Evolutionary conservation across 1,284 basidiomycete genomes (phyloP), one percentile per base, ranked within the genome.

Genomic region (Puccinia polysora): DNA sequence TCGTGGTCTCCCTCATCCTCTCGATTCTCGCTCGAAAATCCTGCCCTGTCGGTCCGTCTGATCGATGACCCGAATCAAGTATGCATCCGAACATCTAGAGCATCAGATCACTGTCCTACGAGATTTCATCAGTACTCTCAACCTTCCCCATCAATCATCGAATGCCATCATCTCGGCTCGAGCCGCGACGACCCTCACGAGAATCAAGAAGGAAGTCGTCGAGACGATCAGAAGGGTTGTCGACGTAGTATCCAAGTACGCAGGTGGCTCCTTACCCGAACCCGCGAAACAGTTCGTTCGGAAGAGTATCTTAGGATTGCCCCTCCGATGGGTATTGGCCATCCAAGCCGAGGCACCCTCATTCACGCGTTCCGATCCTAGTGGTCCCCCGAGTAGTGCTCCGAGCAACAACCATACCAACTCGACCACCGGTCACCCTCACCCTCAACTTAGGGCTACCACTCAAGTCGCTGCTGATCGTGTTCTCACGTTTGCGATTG

Each of bases 211-310:
- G 38, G 90, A 94, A 76, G 86, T 95, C 32, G 88, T 94, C 30
- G 84, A 88, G 58, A 94, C 91, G 15, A 87, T 95, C 72, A 85
- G 89, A 28, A 88, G 91, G 77, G 91, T 91, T 2, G 91, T 95
- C 23, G 88, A 90, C 72, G 88, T 95, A 15, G 88, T 95, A 10
- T 87, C 86, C 71, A 88, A 87, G 75, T 93, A 94, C 76, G 89
- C 91, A 0, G 91, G 91, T 14, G 85, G 84, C 2, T 86, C 90
- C 0, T 83, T 95, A 5, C 91, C 90, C 0, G 91, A 92, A 77
- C 89, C 88, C 2, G 91, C 91, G 0, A 84, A 88, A 43, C 81
- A 82, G 2, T 85, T 86, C 36, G 91, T 95, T 60, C 83, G 89
- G 20, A 86, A 86, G 0, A 90, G 91, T 77, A 89, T 95, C 45